Evolutionary conservation across 2,329 filamentous ascomycete genomes (phyloP), one percentile per base, ranked within the genome.

Genomic region (Leptographium wingfieldii): DNA sequence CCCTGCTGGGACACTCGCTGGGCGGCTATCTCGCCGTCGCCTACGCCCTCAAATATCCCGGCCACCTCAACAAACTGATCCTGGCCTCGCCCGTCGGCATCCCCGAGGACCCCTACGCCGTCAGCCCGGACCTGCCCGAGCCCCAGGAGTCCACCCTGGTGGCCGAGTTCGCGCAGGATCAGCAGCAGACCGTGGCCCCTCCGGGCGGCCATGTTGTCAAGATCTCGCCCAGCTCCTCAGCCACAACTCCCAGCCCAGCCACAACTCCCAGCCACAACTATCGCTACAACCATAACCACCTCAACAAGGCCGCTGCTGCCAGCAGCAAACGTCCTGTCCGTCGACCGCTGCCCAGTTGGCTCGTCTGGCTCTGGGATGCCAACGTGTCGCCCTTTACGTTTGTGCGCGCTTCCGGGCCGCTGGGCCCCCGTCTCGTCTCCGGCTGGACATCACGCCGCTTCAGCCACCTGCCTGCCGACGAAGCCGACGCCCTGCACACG

Each of bases 11-110:
- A 1, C 94, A 99, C 75, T 95, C 89, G 54, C 78, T 99, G 55
- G 94, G 94, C 59, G 94, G 94, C 6, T 99, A 99, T 70, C 87
- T 99, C 70, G 91, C 92, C 5, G 87, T 95, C 0, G 92, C 91
- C 25, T 99, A 99, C 70, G 92, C 94, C 1, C 79, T 97, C 62
- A 99, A 99, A 72, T 99, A 99, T 69, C 94, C 94, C 0, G 92
- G 92, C 16, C 89, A 84, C 66, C 75, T 99, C 40, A 96, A 99
- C 75, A 99, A 99, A 75, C 82, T 99, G 63, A 95, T 99, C 64
- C 81, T 99, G 35, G 94, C 90, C 0, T 96, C 90, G 0, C 94
- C 94, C 0, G 94, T 96, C 25, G 94, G 94, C 25, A 88, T 99
- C 9, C 94, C 94, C 2, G 92, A 95, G 69, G 90, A 99, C 67